These are phyloP conservation scores for Solanum pinnatisectum DNA, from an alignment of 257 asterid species.

Conservation along the genomic window DNA sequence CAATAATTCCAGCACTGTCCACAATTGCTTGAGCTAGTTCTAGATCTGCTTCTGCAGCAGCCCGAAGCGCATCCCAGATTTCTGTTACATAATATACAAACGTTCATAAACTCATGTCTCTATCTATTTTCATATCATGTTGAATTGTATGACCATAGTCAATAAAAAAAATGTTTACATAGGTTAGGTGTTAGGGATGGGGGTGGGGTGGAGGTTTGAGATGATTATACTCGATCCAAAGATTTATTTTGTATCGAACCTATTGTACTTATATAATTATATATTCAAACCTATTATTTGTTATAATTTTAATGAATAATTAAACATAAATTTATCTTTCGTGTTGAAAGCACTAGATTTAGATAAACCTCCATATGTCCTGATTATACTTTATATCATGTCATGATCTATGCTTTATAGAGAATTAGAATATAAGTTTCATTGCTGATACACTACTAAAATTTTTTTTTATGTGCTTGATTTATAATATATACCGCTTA, in stretches of 20 bases:
- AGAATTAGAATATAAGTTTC: not conserved
- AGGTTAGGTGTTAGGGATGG: not conserved
- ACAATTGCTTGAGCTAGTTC: constrained; percentile 50
- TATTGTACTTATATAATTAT: not conserved
- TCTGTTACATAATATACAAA: constrained; percentile 14
- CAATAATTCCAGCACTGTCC: constrained; percentile 62
- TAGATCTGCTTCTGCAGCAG: constrained; percentile 69
- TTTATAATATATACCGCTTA: not conserved
- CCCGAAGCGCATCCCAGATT: constrained; percentile 78
- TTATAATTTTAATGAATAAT: not conserved
- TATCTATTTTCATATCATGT: not conserved
- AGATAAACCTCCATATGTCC: too few species aligned
- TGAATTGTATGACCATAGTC: not conserved
- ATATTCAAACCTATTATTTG: not conserved
- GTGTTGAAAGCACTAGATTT: not conserved
- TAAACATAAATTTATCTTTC: not conserved
- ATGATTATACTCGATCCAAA: not conserved
- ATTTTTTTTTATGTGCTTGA: too few species aligned
- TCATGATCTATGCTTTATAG: not conserved
- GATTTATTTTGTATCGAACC: not conserved
- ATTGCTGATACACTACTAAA: not conserved
- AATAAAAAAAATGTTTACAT: not conserved
- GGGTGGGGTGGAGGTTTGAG: not conserved
- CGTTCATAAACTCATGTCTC: not conserved
- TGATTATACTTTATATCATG: too few species aligned